These are phyloP conservation scores for Linnemannia exigua DNA, from an alignment of 192 early-diverging fungal species.

Conservation along the genomic window DNA sequence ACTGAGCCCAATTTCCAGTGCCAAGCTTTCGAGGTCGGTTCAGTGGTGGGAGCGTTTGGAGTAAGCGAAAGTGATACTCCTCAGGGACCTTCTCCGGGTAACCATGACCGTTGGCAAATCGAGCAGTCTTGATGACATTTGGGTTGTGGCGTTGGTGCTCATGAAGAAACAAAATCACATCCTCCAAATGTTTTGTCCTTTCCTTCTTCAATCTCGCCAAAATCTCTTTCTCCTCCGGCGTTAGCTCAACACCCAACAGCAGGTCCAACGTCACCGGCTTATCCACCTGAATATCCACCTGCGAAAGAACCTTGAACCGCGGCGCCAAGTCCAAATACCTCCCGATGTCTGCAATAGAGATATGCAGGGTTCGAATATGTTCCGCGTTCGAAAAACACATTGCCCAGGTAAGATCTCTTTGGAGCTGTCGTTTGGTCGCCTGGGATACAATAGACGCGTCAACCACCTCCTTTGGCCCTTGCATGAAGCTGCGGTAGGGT, in stretches of 20 bases:
- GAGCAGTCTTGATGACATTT: background rate
- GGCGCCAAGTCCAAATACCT: background rate
- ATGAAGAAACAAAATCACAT: background rate
- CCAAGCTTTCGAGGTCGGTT: background rate
- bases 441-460: background rate
- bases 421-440: background rate
- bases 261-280: background rate
- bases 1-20: background rate
- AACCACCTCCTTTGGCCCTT: background rate
- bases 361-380: background rate
- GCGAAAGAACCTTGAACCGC: background rate
- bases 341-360: background rate
- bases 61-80: background rate
- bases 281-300: background rate
- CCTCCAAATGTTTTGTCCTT: background rate
- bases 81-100: background rate
- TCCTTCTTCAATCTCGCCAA: background rate
- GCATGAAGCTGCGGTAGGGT: background rate
- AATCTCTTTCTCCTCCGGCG: background rate
- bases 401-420: background rate
- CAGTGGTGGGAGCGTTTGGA: background rate
- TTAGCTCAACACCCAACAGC: background rate
- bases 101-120: background rate
- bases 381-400: background rate
- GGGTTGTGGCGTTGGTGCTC: background rate